phyloP scores from a whole-genome alignment of 2,329 filamentous ascomycete genomes.

The Colletotrichum abscissum region DNA sequence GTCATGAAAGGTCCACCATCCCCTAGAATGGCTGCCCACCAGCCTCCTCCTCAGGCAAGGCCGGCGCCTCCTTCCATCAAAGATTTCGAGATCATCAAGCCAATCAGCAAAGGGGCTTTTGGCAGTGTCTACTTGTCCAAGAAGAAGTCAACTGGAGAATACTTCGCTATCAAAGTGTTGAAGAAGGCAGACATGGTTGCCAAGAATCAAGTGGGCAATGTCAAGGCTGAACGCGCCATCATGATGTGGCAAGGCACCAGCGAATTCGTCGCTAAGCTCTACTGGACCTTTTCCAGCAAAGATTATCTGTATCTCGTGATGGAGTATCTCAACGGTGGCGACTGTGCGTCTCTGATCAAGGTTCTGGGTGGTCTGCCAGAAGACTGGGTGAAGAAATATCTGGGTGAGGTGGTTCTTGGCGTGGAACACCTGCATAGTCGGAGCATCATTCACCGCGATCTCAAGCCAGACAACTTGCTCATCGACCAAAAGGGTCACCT shows the following conservation, averaged over 20 bases:
- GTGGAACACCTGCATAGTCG: slow-evolving; percentile 95
- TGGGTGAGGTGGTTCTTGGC: slow-evolving; percentile 95
- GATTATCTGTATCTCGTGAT: slow-evolving; percentile 99
- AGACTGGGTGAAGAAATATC: slow-evolving; percentile 98
- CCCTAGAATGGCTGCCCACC: slow-evolving; percentile 81
- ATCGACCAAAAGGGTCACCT: slow-evolving; percentile 97
- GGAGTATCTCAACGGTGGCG: slow-evolving; percentile 98
- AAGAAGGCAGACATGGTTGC: slow-evolving; percentile 99
- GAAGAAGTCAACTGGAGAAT: slow-evolving; percentile 98
- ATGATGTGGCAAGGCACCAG: slow-evolving; percentile 99
- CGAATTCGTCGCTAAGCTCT: slow-evolving; percentile 98
- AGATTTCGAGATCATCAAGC: slow-evolving; percentile 99
- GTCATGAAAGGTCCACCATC: slow-evolving; percentile 80
- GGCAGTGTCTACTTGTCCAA: slow-evolving; percentile 98
- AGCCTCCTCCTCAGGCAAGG: slow-evolving; percentile 84
- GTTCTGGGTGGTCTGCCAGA: slow-evolving; percentile 91
- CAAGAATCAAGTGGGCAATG: slow-evolving; percentile 99
- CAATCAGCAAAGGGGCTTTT: slow-evolving; percentile 98
- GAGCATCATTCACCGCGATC: slow-evolving; percentile 94
- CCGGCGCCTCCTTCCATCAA: slow-evolving; percentile 97
- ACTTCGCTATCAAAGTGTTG: slow-evolving; percentile 97
- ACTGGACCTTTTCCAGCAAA: slow-evolving; percentile 99
- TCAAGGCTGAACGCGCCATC: slow-evolving; percentile 97
- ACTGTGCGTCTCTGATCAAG: slow-evolving; percentile 97
- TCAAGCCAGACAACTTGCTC: slow-evolving; percentile 96